These are phyloP conservation scores for Euclidium syriacum DNA, from an alignment of 345 rosid species.

Conservation along the genomic window DNA sequence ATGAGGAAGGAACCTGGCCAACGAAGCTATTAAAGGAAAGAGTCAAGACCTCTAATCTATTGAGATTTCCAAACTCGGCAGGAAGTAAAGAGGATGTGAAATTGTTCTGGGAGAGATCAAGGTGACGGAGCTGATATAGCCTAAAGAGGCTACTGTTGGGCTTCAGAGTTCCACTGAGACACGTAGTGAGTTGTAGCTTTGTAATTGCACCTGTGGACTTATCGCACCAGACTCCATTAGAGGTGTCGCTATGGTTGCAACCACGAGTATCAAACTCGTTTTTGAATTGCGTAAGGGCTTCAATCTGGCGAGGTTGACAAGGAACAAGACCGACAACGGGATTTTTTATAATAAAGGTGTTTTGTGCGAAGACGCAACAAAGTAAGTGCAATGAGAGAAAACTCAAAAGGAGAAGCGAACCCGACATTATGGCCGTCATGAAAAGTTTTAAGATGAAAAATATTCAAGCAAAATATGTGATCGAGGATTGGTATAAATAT, in stretches of 20 bases:
- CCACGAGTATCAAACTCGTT: slow-evolving; percentile 3
- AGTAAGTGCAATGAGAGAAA: not conserved
- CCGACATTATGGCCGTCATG: not conserved
- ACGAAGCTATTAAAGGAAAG: not conserved
- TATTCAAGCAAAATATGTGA: no score
- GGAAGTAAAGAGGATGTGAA: not conserved
- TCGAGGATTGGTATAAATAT: no score
- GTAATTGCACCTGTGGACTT: not conserved
- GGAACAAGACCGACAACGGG: not conserved
- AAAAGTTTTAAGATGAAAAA: not conserved
- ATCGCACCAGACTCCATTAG: not conserved
- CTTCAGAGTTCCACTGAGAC: not conserved
- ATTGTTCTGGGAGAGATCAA: not conserved
- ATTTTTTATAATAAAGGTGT: not conserved
- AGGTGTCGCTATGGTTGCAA: not conserved
- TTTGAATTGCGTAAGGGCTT: not conserved
- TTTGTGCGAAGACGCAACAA: not conserved
- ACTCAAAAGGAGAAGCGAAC: not conserved
- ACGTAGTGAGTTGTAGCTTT: not conserved
- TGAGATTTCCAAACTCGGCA: not conserved
- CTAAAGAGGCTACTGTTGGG: slow-evolving; percentile 4
- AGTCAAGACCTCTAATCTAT: not conserved
- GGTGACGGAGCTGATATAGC: not conserved
- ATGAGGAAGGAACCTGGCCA: slow-evolving; percentile 1
- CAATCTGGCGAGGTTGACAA: not conserved